These are phyloP conservation scores for Juglanconis sp. DNA, from an alignment of 2,329 filamentous ascomycete genomes.

Conservation along the genomic window DNA sequence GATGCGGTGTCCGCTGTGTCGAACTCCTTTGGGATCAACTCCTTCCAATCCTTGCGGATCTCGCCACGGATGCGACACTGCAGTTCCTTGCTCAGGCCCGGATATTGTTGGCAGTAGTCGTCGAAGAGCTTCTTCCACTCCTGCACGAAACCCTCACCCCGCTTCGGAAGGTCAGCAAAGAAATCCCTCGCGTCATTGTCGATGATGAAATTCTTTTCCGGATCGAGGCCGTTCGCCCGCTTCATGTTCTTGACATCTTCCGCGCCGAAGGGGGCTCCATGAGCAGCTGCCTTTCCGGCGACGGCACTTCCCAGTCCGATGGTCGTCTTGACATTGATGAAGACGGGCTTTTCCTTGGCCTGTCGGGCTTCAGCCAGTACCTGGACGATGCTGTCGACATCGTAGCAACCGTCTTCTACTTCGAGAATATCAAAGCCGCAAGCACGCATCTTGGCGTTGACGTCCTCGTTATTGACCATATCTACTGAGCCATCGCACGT, in stretches of 20 bases:
- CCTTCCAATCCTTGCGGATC: slow-evolving; percentile 46
- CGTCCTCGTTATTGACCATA: slow-evolving; percentile 50
- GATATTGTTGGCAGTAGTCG: slow-evolving; percentile 19
- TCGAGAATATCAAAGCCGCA: slow-evolving; percentile 52
- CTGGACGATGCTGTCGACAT: slow-evolving; percentile 42
- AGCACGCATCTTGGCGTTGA: slow-evolving; percentile 53
- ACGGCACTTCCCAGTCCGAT: slow-evolving; percentile 49
- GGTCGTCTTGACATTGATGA: slow-evolving; percentile 56
- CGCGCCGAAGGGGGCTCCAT: slow-evolving; percentile 55
- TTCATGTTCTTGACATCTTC: slow-evolving; percentile 55
- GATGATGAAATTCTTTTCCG: slow-evolving; percentile 44
- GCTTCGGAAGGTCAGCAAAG: slow-evolving; percentile 44
- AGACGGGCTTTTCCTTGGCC: slow-evolving; percentile 44
- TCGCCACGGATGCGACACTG: slow-evolving; percentile 44
- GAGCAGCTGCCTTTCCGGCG: slow-evolving; percentile 48
- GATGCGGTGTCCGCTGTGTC: slow-evolving; percentile 48
- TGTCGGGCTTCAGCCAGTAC: slow-evolving; percentile 41
- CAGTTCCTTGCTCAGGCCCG: slow-evolving; percentile 38
- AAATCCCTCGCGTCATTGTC: slow-evolving; percentile 46
- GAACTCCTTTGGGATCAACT: slow-evolving; percentile 47
- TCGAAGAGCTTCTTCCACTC: slow-evolving; percentile 43
- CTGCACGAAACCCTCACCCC: slow-evolving; percentile 43
- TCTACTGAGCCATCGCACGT: slow-evolving; percentile 55
- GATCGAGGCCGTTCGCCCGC: slow-evolving; percentile 45
- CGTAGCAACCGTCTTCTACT: slow-evolving; percentile 45